Percentiles rank a stretch among this genome's conserved stretches.
phyloP scores from a whole-genome alignment of 129 eudicot species.

The Helianthus annuus region DNA sequence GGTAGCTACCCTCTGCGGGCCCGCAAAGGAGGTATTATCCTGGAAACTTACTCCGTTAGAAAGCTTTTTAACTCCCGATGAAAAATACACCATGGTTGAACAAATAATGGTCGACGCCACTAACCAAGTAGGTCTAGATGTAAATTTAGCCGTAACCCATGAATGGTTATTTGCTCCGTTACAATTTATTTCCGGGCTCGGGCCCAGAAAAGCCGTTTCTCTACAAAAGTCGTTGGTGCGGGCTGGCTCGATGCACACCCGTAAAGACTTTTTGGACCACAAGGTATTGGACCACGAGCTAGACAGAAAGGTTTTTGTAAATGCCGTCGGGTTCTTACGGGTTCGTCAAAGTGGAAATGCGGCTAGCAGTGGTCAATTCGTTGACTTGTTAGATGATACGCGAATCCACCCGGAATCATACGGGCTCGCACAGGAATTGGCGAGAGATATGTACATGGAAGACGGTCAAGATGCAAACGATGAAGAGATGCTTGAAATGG shows the following conservation, averaged over 20 bases:
- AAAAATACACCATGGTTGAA: slow-evolving; percentile 88
- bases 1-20: slow-evolving; percentile 95
- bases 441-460: slow-evolving; percentile 63
- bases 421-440: slow-evolving; percentile 84
- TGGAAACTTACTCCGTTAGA: slow-evolving; percentile 86
- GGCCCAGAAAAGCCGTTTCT: slow-evolving; percentile 94
- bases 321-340: slow-evolving; percentile 92
- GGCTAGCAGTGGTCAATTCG: slow-evolving; percentile 63
- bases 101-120: slow-evolving; percentile 94
- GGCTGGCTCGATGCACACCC: slow-evolving; percentile 65
- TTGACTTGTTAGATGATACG: slow-evolving; percentile 91
- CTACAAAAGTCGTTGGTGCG: slow-evolving; percentile 76
- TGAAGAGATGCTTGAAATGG: slow-evolving; percentile 81
- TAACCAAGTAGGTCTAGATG: slow-evolving; percentile 95
- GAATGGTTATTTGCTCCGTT: slow-evolving; percentile 93
- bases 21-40: slow-evolving; percentile 78
- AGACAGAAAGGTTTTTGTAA: slow-evolving; percentile 83
- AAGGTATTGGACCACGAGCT: slow-evolving; percentile 75
- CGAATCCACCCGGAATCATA: slow-evolving; percentile 94
- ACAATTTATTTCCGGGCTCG: slow-evolving; percentile 95
- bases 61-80: slow-evolving; percentile 85
- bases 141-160: slow-evolving; percentile 83
- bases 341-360: slow-evolving; percentile 84
- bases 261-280: slow-evolving; percentile 82
- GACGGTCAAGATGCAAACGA: slow-evolving; percentile 58